Evolutionary conservation across 805 yeast species (phyloP).

Genomic region (Candida broadrunensis): DNA sequence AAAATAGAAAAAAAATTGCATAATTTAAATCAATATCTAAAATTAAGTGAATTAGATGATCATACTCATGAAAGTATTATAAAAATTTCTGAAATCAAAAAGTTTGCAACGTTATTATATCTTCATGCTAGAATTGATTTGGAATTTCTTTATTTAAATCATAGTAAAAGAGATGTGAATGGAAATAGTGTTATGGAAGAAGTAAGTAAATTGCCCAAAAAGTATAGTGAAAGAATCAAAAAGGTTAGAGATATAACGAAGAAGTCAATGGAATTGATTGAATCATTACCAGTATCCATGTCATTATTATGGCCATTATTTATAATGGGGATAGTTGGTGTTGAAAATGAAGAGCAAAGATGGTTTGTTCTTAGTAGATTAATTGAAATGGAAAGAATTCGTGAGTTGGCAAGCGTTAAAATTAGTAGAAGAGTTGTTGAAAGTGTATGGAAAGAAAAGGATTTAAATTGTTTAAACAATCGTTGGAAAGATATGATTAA

Average conservation of each 20-base stretch:
- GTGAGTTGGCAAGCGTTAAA: conserved; percentile 36
- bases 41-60: conserved; percentile 8
- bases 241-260: conserved; percentile 13
- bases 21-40: conserved; percentile 17
- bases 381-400: conserved; percentile 29
- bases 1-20: conserved; percentile 19
- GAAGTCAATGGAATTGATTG: conserved; percentile 18
- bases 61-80: conserved; percentile 15
- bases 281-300: conserved; percentile 26
- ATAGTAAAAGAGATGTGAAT: background rate
- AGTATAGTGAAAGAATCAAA: conserved; percentile 7
- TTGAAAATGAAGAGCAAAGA: conserved; percentile 27
- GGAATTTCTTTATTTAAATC: conserved; percentile 12
- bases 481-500: conserved; percentile 38
- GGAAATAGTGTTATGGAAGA: conserved; percentile 3
- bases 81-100: conserved; percentile 35
- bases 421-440: conserved; percentile 32
- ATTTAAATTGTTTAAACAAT: conserved; percentile 19
- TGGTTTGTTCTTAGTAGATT: conserved; percentile 36
- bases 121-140: conserved; percentile 32
- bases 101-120: conserved; percentile 30
- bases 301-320: conserved; percentile 42
- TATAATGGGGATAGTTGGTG: conserved; percentile 32
- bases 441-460: conserved; percentile 40
- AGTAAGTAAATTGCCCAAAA: conserved; percentile 2